phyloP scores from a whole-genome alignment of 768 basidiomycete species.

The Coprinopsis cinerea region DNA sequence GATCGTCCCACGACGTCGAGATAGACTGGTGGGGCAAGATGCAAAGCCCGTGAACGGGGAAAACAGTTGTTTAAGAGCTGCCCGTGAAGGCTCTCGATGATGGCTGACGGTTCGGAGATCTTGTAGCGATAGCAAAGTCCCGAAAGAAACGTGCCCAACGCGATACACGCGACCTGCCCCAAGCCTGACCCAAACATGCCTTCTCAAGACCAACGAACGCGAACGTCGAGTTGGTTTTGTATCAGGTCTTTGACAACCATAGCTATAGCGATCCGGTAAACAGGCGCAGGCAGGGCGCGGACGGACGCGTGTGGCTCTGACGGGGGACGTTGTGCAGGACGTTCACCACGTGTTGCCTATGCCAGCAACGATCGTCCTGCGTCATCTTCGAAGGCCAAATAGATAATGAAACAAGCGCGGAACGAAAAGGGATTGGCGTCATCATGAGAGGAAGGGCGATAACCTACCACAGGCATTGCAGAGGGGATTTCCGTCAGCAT shows the following conservation, averaged over 20 bases:
- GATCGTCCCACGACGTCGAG: background rate
- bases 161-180: constrained; percentile 3
- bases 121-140: constrained; percentile 7
- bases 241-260: no score
- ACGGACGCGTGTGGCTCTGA: background rate
- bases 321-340: background rate
- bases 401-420: constrained; percentile 20
- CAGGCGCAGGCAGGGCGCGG: background rate
- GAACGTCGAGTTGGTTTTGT: no score
- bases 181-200: background rate
- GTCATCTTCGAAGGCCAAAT: constrained; percentile 2
- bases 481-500: constrained; percentile 73
- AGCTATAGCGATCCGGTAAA: background rate
- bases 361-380: background rate
- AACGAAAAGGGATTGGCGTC: constrained; percentile 20
- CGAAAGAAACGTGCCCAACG: constrained; percentile 7
- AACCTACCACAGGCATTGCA: constrained; percentile 87
- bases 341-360: background rate
- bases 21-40: no score
- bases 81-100: background rate
- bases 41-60: background rate
- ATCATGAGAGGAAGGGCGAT: constrained; percentile 18
- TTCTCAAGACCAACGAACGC: background rate
- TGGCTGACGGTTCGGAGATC: constrained; percentile 10
- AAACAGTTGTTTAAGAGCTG: background rate